Evolutionary conservation across 2,329 filamentous ascomycete species (phyloP).

Genomic region (Pseudogymnoascus sp.): DNA sequence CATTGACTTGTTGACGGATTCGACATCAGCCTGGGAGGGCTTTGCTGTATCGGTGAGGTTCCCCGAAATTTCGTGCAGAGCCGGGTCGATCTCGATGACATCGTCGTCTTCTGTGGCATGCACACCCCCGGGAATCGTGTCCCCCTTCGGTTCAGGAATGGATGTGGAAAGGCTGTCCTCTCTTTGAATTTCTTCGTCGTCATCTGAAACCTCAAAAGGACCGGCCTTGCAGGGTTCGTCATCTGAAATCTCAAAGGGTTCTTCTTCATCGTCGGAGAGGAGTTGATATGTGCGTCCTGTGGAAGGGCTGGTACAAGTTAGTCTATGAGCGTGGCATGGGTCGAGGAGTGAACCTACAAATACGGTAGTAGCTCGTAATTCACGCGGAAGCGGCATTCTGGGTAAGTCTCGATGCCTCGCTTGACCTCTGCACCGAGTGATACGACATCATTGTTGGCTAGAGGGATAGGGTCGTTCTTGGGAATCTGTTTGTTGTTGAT

Average conservation of each 20-base stretch:
- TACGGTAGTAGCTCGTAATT: slow-evolving; percentile 21
- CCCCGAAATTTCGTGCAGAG: neutral
- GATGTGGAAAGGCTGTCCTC: neutral
- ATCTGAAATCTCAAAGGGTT: neutral
- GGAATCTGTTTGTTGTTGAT: slow-evolving; percentile 40
- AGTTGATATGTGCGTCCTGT: slow-evolving; percentile 1
- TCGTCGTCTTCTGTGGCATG: neutral
- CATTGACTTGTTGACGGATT: neutral
- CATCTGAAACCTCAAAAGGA: neutral
- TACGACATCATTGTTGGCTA: slow-evolving; percentile 33
- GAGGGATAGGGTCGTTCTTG: slow-evolving; percentile 22
- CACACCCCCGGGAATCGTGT: neutral
- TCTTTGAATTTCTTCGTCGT: neutral
- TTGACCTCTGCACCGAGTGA: slow-evolving; percentile 42
- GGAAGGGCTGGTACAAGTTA: neutral
- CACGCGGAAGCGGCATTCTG: slow-evolving; percentile 26
- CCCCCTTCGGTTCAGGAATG: neutral
- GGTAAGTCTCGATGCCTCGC: slow-evolving; percentile 35
- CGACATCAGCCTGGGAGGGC: neutral
- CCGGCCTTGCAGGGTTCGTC: neutral
- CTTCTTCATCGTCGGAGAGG: neutral
- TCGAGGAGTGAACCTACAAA: slow-evolving; percentile 20
- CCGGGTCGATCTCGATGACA: neutral
- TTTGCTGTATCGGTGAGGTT: neutral
- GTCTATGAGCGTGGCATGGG: neutral